phyloP scores from a whole-genome alignment of 257 asterid species.

The Nicotiana tomentosiformis region DNA sequence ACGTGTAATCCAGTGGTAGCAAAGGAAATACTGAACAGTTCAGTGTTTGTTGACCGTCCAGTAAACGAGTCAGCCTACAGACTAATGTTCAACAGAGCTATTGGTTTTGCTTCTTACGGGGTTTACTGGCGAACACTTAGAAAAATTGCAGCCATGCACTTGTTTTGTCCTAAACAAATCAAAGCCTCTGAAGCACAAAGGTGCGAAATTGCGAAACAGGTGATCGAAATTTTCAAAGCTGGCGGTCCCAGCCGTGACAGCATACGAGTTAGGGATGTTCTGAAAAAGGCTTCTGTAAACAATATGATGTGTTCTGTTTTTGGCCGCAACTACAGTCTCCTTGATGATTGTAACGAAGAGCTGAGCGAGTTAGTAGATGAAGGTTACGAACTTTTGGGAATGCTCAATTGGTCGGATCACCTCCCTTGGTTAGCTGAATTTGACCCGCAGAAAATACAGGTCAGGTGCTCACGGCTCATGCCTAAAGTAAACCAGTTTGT shows the following conservation, averaged over 20 bases:
- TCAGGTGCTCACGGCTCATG: constrained; percentile 38
- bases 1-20: constrained; percentile 48
- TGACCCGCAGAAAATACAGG: constrained; percentile 35
- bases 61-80: constrained; percentile 54
- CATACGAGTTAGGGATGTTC: constrained; percentile 22
- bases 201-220: constrained; percentile 5
- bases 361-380: constrained; percentile 44
- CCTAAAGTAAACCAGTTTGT: constrained; percentile 52
- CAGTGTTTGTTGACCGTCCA: constrained; percentile 58
- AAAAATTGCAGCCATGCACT: constrained; percentile 55
- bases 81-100: constrained; percentile 60
- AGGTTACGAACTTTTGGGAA: constrained; percentile 58
- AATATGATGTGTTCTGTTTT: constrained; percentile 59
- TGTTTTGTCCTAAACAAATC: constrained; percentile 51
- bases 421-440: constrained; percentile 45
- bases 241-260: not conserved
- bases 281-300: constrained; percentile 40
- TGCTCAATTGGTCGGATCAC: constrained; percentile 61
- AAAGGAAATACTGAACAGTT: constrained; percentile 40
- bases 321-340: constrained; percentile 37
- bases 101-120: constrained; percentile 73
- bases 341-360: constrained; percentile 18
- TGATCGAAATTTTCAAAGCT: not conserved
- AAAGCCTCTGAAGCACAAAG: constrained; percentile 31
- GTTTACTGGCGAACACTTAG: constrained; percentile 67